Conservation (phyloP, 1,139 yeast species). For the Debaryomyces sp. region DNA sequence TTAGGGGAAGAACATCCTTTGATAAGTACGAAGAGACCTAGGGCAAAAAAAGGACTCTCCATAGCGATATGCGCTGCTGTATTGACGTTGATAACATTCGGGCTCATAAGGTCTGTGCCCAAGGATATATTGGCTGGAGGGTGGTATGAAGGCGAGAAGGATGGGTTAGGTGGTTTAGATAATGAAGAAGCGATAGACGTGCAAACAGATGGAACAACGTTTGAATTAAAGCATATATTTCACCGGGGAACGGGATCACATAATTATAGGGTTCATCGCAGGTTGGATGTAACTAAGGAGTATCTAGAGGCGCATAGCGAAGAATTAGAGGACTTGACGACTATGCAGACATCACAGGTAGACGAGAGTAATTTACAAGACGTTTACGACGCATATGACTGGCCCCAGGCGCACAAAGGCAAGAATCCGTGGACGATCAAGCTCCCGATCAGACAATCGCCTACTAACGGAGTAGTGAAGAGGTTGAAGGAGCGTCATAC, state of each 20-base stretch:
- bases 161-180: neutral
- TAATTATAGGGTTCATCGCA: conserved; percentile 36
- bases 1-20: neutral
- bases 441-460: conserved; percentile 28
- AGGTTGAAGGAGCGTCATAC: conserved; percentile 59
- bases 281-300: conserved; percentile 50
- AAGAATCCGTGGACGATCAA: conserved; percentile 48
- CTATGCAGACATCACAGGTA: conserved; percentile 11
- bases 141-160: neutral
- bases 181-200: neutral
- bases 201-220: conserved; percentile 13
- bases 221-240: conserved; percentile 48
- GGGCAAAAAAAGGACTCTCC: neutral
- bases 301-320: conserved; percentile 21
- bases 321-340: conserved; percentile 8
- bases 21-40: neutral
- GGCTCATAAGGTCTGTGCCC: neutral
- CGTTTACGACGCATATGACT: conserved; percentile 33
- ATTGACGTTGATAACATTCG: neutral
- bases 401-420: conserved; percentile 40
- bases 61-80: neutral
- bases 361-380: conserved; percentile 25
- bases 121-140: neutral
- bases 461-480: conserved; percentile 29
- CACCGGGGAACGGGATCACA: conserved; percentile 53